phyloP scores from a whole-genome alignment of 257 asterid genomes.

The Solanum piurae region DNA sequence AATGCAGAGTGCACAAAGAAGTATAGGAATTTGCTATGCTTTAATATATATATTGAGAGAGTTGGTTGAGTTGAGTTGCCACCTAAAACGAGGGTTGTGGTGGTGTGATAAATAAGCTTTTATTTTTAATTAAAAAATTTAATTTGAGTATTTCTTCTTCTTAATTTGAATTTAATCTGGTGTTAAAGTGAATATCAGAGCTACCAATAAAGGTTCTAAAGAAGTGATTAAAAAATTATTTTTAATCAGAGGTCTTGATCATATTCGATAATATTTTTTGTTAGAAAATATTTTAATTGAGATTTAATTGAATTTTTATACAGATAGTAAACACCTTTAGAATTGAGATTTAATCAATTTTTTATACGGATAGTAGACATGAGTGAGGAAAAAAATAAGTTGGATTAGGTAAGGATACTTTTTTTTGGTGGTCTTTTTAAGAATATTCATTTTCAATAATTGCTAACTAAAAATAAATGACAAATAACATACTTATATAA shows the following conservation, averaged over 20 bases:
- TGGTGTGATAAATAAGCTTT: accelerated
- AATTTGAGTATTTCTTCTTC: no score
- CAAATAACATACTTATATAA: no score
- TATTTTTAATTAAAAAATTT: no score
- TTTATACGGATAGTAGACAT: no score
- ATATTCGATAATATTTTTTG: not conserved
- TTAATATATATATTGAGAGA: not conserved
- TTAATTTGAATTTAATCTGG: no score
- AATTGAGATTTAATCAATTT: not conserved
- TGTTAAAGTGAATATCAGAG: no score
- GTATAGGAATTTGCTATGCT: not conserved
- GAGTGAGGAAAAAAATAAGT: not conserved
- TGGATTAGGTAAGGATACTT: not conserved
- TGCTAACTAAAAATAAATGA: no score
- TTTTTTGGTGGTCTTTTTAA: not conserved
- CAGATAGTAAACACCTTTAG: accelerated
- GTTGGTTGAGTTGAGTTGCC: not conserved
- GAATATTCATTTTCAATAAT: not conserved
- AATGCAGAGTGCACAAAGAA: not conserved
- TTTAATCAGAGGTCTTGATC: no score
- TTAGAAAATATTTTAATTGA: not conserved
- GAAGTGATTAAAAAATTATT: no score
- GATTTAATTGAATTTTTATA: no score
- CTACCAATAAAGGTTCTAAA: no score
- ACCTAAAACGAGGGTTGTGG: not conserved